Base-by-base conservation (phyloP, 2,329 filamentous ascomycete species). In the Verticillium nubilum region DNA sequence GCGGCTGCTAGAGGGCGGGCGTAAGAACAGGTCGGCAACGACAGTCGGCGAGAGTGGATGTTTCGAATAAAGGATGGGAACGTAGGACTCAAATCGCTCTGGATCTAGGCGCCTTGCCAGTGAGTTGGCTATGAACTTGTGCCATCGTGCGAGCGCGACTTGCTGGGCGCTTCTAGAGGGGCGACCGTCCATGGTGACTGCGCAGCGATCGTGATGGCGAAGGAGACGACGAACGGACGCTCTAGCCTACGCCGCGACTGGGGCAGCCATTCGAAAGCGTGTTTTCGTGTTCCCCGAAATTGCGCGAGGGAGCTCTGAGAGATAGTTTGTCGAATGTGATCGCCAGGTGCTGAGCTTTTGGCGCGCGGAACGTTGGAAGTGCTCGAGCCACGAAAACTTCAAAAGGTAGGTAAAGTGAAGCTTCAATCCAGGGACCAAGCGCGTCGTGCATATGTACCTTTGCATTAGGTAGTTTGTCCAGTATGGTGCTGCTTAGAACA, bases 1-100 rank as follows among this genome's bases (percentile, higher is more conserved):
- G 64, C 72, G 67, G 65, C 80, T 80, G 56, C 71, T 69, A 23
- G 75, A 72, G 52, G 78, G 77, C 2, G 86, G 86, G 26, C 79
- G 79, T 47, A 89, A 74, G 65, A 86, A 81, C 57, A 88, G 70
- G 64, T 86, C 80, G 72, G 85, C 83, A 63, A 88, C 72, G 60
- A 76, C 70, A 12, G 72, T 63, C 7, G 83, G 74, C 3, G 80
- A 75, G 10, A 88, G 72, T 1, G 82, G 83, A 62, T 84, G 73
- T 63, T 81, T 78, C 3, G 75, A 71, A 61, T 79, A 75, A 58
- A 86, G 74, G 52, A 85, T 67, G 1, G 72, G 74, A 25, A 80
- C 78, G 62, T 77, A 84, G 26, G 74, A 70, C 50, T 80, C 77
- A 69, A 89, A 89, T 60, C 73, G 73, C 37, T 81, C 78, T 29